Percentiles rank a stretch among this genome's conserved stretches.
Conservation (phyloP, 371 early-diverging fungal genomes). For the Choanephora cucurbitarum region DNA sequence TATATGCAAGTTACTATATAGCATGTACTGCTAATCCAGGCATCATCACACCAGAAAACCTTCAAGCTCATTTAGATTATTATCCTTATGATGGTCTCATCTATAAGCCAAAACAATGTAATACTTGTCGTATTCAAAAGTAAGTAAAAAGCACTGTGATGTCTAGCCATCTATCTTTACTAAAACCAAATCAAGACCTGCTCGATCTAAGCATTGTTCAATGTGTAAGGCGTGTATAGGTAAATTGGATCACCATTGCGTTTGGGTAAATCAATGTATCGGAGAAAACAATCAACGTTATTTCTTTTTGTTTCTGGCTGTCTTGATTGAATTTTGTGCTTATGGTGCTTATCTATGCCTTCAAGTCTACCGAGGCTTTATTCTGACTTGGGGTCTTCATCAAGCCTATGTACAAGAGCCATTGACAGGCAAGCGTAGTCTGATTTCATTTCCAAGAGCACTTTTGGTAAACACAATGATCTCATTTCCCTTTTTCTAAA, state of each 20-base stretch:
- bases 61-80: slow-evolving; percentile 48
- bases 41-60: slow-evolving; percentile 56
- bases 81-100: slow-evolving; percentile 67
- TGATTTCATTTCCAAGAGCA: slow-evolving; percentile 42
- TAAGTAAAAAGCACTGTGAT: too few relatives aligned
- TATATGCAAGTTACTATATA: slow-evolving; percentile 58
- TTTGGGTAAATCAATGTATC: slow-evolving; percentile 80
- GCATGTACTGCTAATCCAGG: slow-evolving; percentile 72
- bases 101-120: slow-evolving; percentile 63
- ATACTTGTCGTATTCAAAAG: slow-evolving; percentile 71
- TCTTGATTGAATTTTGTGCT: slow-evolving; percentile 58
- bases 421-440: slow-evolving; percentile 32
- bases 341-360: slow-evolving; percentile 68
- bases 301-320: slow-evolving; percentile 69
- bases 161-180: too few relatives aligned
- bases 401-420: slow-evolving; percentile 37
- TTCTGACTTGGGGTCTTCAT: slow-evolving; percentile 56
- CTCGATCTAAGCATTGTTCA: slow-evolving; percentile 79
- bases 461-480: slow-evolving; percentile 36
- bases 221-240: slow-evolving; percentile 74
- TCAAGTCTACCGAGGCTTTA: slow-evolving; percentile 56
- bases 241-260: slow-evolving; percentile 75
- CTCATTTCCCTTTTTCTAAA: too few relatives aligned
- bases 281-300: slow-evolving; percentile 73
- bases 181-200: slow-evolving; percentile 59